Evolutionary conservation across 306 rosid species (phyloP).

Genomic region (Cucumis hystrix): DNA sequence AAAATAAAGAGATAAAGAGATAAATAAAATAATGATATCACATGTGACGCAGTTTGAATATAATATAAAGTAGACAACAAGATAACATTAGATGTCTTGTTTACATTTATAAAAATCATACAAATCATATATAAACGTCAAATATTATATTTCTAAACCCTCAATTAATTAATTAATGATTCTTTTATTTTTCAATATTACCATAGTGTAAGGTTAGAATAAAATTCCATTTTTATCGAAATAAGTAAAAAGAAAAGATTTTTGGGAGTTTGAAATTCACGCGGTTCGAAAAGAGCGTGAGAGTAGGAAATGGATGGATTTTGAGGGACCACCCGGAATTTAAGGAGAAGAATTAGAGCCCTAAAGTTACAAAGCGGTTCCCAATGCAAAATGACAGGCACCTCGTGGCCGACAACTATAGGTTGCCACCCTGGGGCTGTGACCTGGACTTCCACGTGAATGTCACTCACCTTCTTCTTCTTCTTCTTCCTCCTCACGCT

Average conservation of each 20-base stretch:
- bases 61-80: background rate
- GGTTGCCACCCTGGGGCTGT: conserved; percentile 11
- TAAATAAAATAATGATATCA: background rate
- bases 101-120: background rate
- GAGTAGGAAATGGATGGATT: background rate
- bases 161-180: background rate
- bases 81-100: background rate
- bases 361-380: conserved; percentile 6
- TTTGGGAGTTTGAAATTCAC: conserved; percentile 2
- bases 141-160: background rate
- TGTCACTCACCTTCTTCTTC: background rate
- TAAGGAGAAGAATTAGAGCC: conserved; percentile 16
- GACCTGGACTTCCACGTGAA: conserved; percentile 24
- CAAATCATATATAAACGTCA: background rate
- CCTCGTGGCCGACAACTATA: conserved; percentile 48
- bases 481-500: background rate
- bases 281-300: conserved; percentile 1
- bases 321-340: conserved; percentile 22
- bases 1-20: background rate
- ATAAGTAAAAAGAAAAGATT: background rate
- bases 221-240: background rate
- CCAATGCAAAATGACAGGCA: conserved; percentile 13
- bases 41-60: background rate
- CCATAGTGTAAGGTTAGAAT: background rate
- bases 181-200: background rate